Conservation (phyloP, 441 rosid genomes). For the Corymbia calophylla region DNA sequence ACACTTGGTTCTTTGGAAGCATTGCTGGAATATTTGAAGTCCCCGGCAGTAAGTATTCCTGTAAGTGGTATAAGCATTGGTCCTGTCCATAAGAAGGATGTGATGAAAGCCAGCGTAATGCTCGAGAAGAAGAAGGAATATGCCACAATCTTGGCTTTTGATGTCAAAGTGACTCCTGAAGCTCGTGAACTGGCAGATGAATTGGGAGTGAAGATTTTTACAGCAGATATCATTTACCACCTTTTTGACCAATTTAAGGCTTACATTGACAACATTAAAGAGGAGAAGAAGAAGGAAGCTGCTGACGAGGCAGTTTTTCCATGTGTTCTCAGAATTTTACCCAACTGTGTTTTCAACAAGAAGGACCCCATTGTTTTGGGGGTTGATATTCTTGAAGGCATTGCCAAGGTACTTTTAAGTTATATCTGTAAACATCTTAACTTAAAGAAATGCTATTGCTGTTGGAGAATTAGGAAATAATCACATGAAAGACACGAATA, state of each 20-base stretch:
- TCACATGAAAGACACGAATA: not conserved
- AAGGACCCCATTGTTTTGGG: slow-evolving; percentile 93
- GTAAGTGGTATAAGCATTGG: slow-evolving; percentile 91
- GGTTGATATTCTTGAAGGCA: slow-evolving; percentile 83
- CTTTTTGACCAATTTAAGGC: slow-evolving; percentile 89
- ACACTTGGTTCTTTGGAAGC: slow-evolving; percentile 97
- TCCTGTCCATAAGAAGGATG: slow-evolving; percentile 88
- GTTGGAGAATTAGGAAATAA: not conserved
- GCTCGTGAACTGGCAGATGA: slow-evolving; percentile 87
- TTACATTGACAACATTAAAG: slow-evolving; percentile 77
- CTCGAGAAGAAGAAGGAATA: slow-evolving; percentile 91
- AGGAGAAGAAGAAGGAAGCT: slow-evolving; percentile 89
- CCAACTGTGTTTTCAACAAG: slow-evolving; percentile 78
- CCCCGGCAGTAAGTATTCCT: slow-evolving; percentile 79
- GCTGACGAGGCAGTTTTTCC: slow-evolving; percentile 97
- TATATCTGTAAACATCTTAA: not conserved
- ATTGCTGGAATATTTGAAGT: slow-evolving; percentile 77
- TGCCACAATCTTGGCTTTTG: slow-evolving; percentile 94
- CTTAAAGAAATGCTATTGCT: not conserved
- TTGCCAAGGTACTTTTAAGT: slow-evolving; percentile 49
- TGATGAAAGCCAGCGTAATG: slow-evolving; percentile 96
- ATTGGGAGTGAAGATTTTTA: slow-evolving; percentile 83
- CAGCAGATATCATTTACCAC: slow-evolving; percentile 94
- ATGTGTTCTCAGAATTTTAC: slow-evolving; percentile 73
- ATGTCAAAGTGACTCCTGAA: slow-evolving; percentile 86